Evolutionary conservation across 106 monocot species (phyloP).

Genomic region (Apostasia ramifera): DNA sequence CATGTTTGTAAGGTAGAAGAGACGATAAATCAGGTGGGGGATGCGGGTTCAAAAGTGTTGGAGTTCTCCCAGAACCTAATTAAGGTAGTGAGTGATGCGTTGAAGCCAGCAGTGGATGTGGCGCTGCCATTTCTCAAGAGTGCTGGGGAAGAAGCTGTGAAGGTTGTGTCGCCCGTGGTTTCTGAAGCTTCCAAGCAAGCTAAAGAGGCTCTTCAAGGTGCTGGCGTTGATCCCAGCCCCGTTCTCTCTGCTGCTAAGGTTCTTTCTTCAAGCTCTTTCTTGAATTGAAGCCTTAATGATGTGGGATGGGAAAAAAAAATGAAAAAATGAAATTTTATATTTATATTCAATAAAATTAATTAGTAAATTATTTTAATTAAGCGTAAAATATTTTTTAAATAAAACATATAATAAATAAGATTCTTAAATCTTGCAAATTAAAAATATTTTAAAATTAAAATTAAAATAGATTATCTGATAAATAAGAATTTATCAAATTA

Average conservation of each 20-base stretch:
- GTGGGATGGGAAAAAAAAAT: too few relatives aligned
- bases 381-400: too few relatives aligned
- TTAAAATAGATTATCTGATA: too few relatives aligned
- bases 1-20: constrained; percentile 45
- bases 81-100: constrained; percentile 39
- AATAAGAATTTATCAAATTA: too few relatives aligned
- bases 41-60: constrained; percentile 36
- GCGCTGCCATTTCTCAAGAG: constrained; percentile 49
- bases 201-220: constrained; percentile 59
- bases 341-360: too few relatives aligned
- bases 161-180: constrained; percentile 65
- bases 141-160: constrained; percentile 64
- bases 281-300: neutral
- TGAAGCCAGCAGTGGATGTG: constrained; percentile 65
- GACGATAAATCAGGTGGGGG: constrained; percentile 50
- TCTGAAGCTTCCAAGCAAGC: constrained; percentile 72
- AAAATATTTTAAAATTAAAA: too few relatives aligned
- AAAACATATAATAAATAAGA: too few relatives aligned
- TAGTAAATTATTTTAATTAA: too few relatives aligned
- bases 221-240: constrained; percentile 69
- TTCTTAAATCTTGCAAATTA: too few relatives aligned
- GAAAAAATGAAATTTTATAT: too few relatives aligned
- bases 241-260: constrained; percentile 66
- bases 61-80: constrained; percentile 31
- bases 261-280: neutral